Percentiles rank a stretch among this genome's conserved stretches.
These are phyloP conservation scores for Sphaerulina populicola DNA, from an alignment of 2,329 filamentous ascomycete genomes.

Conservation along the genomic window DNA sequence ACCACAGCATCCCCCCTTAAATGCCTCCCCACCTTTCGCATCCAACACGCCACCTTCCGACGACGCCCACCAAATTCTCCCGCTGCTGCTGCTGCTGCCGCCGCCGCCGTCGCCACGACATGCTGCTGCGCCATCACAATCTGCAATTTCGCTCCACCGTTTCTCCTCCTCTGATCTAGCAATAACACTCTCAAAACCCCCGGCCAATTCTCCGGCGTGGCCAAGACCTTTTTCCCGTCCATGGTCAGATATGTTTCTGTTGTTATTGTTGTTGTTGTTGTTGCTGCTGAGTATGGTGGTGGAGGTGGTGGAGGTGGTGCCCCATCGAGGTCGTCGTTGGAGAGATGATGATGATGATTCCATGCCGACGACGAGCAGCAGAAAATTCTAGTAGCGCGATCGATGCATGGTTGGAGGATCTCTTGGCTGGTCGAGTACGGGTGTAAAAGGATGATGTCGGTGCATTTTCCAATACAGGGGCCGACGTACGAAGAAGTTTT, in stretches of 20 bases:
- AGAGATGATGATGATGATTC: too few species aligned
- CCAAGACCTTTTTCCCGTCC: neutral
- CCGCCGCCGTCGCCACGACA: too few species aligned
- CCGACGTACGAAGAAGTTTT: too few species aligned
- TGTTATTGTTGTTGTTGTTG: too few species aligned
- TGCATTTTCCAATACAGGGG: neutral
- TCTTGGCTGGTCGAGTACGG: neutral
- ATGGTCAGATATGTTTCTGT: neutral
- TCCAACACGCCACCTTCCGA: neutral
- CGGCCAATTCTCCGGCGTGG: neutral
- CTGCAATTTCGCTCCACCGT: neutral
- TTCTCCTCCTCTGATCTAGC: neutral
- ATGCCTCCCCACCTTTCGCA: neutral
- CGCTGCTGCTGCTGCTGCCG: too few species aligned
- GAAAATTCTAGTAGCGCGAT: neutral
- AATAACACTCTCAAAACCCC: neutral
- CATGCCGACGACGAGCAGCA: too few species aligned
- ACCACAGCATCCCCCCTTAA: neutral
- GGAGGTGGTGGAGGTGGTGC: neutral
- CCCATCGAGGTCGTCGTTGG: neutral
- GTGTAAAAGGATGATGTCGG: neutral
- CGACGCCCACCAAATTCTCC: neutral
- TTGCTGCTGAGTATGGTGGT: neutral
- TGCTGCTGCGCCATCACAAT: neutral
- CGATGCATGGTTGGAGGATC: neutral